Base-by-base conservation (phyloP, 805 yeast genomes). In the Yamadazyma kitorensis region DNA sequence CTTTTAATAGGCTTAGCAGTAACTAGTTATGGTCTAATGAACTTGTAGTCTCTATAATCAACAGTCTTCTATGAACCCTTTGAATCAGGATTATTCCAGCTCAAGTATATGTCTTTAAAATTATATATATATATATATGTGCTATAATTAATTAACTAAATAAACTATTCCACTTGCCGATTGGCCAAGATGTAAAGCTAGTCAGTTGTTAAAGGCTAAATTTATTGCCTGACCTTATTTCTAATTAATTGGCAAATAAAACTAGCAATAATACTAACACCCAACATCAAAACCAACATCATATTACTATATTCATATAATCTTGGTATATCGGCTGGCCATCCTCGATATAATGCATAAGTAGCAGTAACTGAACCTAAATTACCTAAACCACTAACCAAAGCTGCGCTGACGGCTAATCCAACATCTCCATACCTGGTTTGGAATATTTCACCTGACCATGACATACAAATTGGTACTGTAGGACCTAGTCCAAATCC, bases 401-500 rank as follows among this genome's bases (percentile, higher is more conserved):
- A 57, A 2, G 96, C 96, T 6, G 88, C 73, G 28, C 86, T 75
- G 20, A 82, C 87, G 2, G 95, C 95, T 39, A 79, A 69, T 6
- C 96, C 96, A 30, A 86, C 80, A 50, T 86, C 93, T 17, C 94
- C 94, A 51, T 86, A 81, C 29, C 74, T 66, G 8, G 74, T 69
- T 5, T 72, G 74, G 64, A 86, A 82, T 30, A 84, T 82, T 49
- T 83, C 89, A 0, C 89, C 78, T 0, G 88, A 60, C 82, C 85
- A 76, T 1, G 95, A 75, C 95, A 86, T 86, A 49, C 80, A 72
- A 24, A 83, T 86, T 17, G 96, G 95, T 10, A 86, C 94, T 0
- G 96, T 86, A 14, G 95, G 93, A 8, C 96, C 96, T 31, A 86
- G 69, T 0, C 96, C 96, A 46, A 80, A 83, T 0, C 96, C 96